Evolutionary conservation across 2,329 filamentous ascomycete genomes (phyloP), one percentile per base, ranked within the genome.

Genomic region (Penicillium glabrum): DNA sequence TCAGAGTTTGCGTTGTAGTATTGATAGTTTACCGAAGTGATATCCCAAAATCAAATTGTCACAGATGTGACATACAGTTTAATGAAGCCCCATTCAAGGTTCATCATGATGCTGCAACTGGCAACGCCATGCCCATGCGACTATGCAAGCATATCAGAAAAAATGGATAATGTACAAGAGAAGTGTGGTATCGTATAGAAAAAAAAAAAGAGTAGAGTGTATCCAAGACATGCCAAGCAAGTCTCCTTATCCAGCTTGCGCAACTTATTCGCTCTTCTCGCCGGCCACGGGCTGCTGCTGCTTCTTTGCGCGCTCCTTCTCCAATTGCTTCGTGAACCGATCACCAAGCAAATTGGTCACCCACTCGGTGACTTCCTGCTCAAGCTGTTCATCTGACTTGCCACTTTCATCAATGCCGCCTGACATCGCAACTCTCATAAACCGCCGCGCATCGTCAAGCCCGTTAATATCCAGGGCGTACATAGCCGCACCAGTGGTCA

Each of bases 381-480:
- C 80, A 37, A 79, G 74, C 61, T 82, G 76, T 53, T 75, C 72
- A 67, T 80, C 79, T 44, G 66, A 68, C 56, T 67, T 69, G 54
- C 72, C 78, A 64, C 79, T 70, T 56, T 82, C 82, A 61, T 82
- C 83, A 60, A 83, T 84, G 53, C 84, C 80, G 60, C 91, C 80
- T 27, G 79, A 79, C 66, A 82, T 86, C 62, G 70, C 83, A 75
- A 62, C 82, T 77, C 77, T 89, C 84, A 56, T 83, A 81, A 67
- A 83, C 80, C 60, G 71, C 68, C 83, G 78, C 70, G 91, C 75
- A 67, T 93, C 89, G 4, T 85, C 84, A 41, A 91, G 52, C 46
- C 80, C 82, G 69, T 86, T 86, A 35, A 98, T 84, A 71, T 97
- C 89, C 58, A 95, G 85, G 1, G 85, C 87, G 82, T 89, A 96